phyloP scores from a whole-genome alignment of 2,329 filamentous ascomycete species.

The Alternaria ventricosa region DNA sequence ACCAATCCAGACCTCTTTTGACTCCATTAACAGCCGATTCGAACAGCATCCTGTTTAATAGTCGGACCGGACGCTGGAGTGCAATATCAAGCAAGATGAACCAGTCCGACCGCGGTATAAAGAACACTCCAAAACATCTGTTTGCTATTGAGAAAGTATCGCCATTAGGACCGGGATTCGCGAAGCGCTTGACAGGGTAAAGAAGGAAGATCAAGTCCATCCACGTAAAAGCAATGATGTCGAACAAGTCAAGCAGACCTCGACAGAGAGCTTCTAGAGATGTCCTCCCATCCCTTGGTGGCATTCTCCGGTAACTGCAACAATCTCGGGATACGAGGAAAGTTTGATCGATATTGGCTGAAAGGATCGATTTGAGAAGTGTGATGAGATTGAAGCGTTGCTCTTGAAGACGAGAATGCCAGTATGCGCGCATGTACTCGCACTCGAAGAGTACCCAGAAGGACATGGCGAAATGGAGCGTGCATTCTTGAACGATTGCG shows the following conservation, averaged over 20 bases:
- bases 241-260: background rate
- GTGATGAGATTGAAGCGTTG: background rate
- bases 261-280: background rate
- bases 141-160: background rate
- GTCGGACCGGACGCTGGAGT: background rate
- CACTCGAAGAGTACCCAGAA: background rate
- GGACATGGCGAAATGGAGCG: background rate
- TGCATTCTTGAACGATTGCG: background rate
- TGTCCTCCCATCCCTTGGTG: background rate
- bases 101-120: background rate
- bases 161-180: background rate
- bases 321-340: background rate
- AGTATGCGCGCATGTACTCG: background rate
- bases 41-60: background rate
- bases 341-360: background rate
- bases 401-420: background rate
- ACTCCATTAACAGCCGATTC: background rate
- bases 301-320: background rate
- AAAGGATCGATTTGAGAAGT: background rate
- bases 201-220: rapidly evolving
- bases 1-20: background rate
- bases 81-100: background rate
- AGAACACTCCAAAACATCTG: background rate
- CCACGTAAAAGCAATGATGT: background rate
- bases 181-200: background rate